Conservation (phyloP, 768 basidiomycete genomes). For the Strobilomyces echinocephalus region DNA sequence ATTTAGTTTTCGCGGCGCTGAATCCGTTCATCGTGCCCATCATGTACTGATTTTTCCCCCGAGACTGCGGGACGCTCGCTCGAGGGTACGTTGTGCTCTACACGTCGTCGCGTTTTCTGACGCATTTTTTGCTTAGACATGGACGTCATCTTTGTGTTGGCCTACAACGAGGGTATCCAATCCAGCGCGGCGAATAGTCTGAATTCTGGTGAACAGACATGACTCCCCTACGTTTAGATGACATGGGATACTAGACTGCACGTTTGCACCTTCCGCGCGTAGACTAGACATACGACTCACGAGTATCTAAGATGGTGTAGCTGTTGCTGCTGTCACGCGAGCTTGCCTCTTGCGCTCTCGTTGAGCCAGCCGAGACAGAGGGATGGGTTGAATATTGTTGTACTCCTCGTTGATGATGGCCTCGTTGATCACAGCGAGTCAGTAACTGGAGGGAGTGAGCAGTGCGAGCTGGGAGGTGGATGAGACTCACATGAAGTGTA, state of each 20-base stretch:
- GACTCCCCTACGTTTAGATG: background rate
- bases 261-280: no score
- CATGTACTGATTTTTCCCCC: slow-evolving; percentile 58
- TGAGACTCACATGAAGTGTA: no score
- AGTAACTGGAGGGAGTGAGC: no score
- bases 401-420: no score
- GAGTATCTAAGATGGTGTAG: background rate
- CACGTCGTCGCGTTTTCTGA: background rate
- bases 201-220: slow-evolving; percentile 1
- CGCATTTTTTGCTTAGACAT: slow-evolving; percentile 28
- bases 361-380: no score
- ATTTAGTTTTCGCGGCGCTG: slow-evolving; percentile 47
- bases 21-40: slow-evolving; percentile 54
- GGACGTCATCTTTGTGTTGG: slow-evolving; percentile 45
- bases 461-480: no score
- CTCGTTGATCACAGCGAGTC: no score
- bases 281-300: background rate
- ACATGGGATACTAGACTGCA: background rate
- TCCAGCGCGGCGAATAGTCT: slow-evolving; percentile 1
- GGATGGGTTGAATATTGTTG: no score
- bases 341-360: slow-evolving; percentile 24
- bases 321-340: slow-evolving; percentile 12
- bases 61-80: slow-evolving; percentile 58
- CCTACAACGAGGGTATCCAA: slow-evolving; percentile 38
- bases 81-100: slow-evolving; percentile 36